A percentile compares a stretch with the other conserved stretches of the same genome.
Conservation (phyloP, 2,329 filamentous ascomycete genomes). For the Septoria petroselini region DNA sequence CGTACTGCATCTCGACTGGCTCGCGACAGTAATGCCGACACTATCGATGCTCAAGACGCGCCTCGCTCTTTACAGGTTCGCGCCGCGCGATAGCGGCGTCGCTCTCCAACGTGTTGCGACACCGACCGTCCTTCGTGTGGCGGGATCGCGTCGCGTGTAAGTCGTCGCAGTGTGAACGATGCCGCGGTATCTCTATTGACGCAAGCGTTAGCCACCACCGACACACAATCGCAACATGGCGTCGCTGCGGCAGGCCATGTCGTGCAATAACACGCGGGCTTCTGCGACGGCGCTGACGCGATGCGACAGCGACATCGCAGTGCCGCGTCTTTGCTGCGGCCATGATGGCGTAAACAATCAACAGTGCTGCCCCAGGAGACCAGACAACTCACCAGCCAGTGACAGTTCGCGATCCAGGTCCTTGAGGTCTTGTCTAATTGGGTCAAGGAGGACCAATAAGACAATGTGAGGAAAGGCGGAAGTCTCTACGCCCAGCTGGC, state of each 20-base stretch:
- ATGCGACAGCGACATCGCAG: constrained; percentile 11
- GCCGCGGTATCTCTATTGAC: constrained; percentile 5
- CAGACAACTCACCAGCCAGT: constrained; percentile 17
- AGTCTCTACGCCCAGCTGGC: not conserved
- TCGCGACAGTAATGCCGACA: constrained; percentile 16
- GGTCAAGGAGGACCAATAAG: constrained; percentile 13
- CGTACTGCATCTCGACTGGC: constrained; percentile 33
- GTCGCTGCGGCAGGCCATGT: constrained; percentile 4
- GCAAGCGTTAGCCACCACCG: constrained; percentile 8
- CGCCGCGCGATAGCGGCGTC: constrained; percentile 13
- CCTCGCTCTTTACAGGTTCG: constrained; percentile 10
- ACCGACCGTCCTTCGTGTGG: constrained; percentile 1
- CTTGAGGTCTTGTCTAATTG: constrained; percentile 17
- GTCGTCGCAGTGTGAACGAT: constrained; percentile 4
- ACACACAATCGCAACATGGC: constrained; percentile 2
- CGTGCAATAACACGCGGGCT: constrained; percentile 1
- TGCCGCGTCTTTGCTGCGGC: constrained; percentile 1
- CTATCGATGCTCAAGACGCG: constrained; percentile 9
- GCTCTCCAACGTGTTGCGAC: not conserved
- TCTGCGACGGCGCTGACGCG: constrained; percentile 10
- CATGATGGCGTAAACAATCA: constrained; percentile 17
- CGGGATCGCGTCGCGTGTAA: constrained; percentile 12
- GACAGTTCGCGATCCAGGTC: constrained; percentile 18
- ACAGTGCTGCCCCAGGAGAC: constrained; percentile 11
- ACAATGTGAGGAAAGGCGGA: not conserved